Base-by-base conservation (phyloP, 2,329 filamentous ascomycete genomes). In the Botrytis elliptica region DNA sequence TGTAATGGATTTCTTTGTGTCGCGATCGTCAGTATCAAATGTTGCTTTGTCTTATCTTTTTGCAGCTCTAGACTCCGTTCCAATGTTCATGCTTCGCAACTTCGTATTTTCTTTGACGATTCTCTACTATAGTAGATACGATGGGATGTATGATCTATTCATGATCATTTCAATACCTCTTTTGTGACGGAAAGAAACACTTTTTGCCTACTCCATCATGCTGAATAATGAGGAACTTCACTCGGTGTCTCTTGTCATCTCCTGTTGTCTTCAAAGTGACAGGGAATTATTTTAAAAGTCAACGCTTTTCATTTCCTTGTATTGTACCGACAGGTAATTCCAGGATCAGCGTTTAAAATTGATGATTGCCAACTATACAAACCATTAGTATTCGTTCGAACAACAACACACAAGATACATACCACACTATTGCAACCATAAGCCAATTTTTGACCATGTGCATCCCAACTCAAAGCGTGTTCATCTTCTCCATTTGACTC, bases 341-440 rank as follows among this genome's bases (percentile, higher is more conserved):
- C 52, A 62, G 9, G 36, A 63, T 75, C 71, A 73, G 71, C 65
- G 71, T 46, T 69, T 73, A 38, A 77, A 77, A 40, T 74, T 73
- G 38, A 77, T 77, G 22, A 76, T 73, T 36, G 76, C 76, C 59
- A 77, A 57, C 76, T 77, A 59, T 49, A 49, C 5, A 46, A 36
- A 18, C 6, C 44, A 57, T 76, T 42, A 76, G 75, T 40, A 33
- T 33, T 16, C n/a, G 22, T 40, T 49, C 36, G n/a, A 20, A 62
- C 9, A 42, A 57, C 20, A 9, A 57, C 18, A 33, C 3, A 44
- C 33, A 42, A 38, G 12, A 67, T 52, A 86, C 88, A 81, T 85
- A 91, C 89, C 79, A 87, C 83, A 77, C 86, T 90, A 77, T 90
- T 90, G 9, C 88, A 86, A 25, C 89, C 89, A 79, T 90, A 91